A percentile compares a stretch with the other conserved stretches of the same genome.
These are phyloP conservation scores for Kodamaea laetipori DNA, from an alignment of 805 yeast species.

Conservation along the genomic window DNA sequence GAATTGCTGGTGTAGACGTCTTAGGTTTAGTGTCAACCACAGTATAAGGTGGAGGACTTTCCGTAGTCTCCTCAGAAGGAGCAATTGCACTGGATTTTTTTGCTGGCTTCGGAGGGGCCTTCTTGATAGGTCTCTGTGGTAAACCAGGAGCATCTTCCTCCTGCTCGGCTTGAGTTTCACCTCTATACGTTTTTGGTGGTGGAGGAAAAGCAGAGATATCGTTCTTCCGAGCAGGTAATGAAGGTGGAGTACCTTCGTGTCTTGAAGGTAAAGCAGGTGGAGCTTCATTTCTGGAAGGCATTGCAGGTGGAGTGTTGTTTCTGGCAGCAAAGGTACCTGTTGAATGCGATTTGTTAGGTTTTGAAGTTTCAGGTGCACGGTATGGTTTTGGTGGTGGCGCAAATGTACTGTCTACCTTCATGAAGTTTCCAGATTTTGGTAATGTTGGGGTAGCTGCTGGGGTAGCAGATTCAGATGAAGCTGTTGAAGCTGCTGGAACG, in stretches of 20 bases:
- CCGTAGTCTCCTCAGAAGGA: constrained; percentile 3
- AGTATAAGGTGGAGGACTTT: background rate
- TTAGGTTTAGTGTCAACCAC: constrained; percentile 19
- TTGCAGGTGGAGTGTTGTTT: background rate
- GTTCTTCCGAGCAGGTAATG: constrained; percentile 9
- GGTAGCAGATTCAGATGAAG: background rate
- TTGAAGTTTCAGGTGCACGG: constrained; percentile 10
- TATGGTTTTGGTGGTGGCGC: constrained; percentile 50
- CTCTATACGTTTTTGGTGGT: constrained; percentile 19
- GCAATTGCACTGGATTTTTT: constrained; percentile 27
- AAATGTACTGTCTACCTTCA: constrained; percentile 39
- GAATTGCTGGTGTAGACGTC: constrained; percentile 12
- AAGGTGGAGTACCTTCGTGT: constrained; percentile 6
- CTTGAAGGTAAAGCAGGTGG: constrained; percentile 7
- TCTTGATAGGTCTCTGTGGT: constrained; percentile 19
- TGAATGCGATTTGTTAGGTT: no score
- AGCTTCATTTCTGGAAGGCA: background rate
- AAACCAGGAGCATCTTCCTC: constrained; percentile 1
- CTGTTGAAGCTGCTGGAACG: background rate
- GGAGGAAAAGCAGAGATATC: constrained; percentile 16
- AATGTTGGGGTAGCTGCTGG: background rate
- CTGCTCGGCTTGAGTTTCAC: constrained; percentile 4
- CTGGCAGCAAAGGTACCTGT: background rate
- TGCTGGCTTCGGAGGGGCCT: constrained; percentile 45
- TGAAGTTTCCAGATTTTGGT: constrained; percentile 18